phyloP scores from a whole-genome alignment of 202 grass and related monocot species.

The Elaeis oleifera region DNA sequence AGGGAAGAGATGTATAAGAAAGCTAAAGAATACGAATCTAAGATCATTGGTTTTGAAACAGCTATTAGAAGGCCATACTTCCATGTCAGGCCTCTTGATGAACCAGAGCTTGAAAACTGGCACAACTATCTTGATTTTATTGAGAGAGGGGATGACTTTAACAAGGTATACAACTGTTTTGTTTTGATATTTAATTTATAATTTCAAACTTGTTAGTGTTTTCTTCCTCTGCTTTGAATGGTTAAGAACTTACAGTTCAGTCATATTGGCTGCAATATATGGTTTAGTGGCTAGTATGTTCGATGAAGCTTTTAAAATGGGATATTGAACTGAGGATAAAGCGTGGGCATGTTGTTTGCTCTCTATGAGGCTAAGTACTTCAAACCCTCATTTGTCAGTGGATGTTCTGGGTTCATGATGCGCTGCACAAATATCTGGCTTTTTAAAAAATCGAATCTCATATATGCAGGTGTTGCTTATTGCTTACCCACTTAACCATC shows the following conservation, averaged over 20 bases:
- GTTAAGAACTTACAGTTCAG: slow-evolving; percentile 81
- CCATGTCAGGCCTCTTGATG: slow-evolving; percentile 95
- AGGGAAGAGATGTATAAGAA: slow-evolving; percentile 98
- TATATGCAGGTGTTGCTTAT: slow-evolving; percentile 99
- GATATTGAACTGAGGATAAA: slow-evolving; percentile 97
- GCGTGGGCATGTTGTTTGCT: slow-evolving; percentile 89
- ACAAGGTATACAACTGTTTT: slow-evolving; percentile 62
- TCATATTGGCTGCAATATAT: slow-evolving; percentile 84
- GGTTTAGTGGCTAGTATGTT: slow-evolving; percentile 88
- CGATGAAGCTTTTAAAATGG: slow-evolving; percentile 88
- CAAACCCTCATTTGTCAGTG: slow-evolving; percentile 99
- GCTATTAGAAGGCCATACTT: slow-evolving; percentile 99
- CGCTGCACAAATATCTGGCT: slow-evolving; percentile 56
- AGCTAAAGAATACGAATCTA: slow-evolving; percentile 95
- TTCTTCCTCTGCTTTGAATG: slow-evolving; percentile 47
- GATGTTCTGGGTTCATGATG: slow-evolving; percentile 93
- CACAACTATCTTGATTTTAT: slow-evolving; percentile 95
- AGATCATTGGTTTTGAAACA: slow-evolving; percentile 88
- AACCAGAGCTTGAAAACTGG: slow-evolving; percentile 98
- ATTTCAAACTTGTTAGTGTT: slow-evolving; percentile 34
- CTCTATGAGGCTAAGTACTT: slow-evolving; percentile 99
- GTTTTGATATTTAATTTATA: slow-evolving; percentile 18
- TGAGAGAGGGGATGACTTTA: slow-evolving; percentile 86
- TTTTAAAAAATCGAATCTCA: slow-evolving; percentile 97
- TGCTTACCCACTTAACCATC: slow-evolving; percentile 99